Evolutionary conservation across 805 yeast genomes (phyloP), one percentile per base, ranked within the genome.

Genomic region (Ogataea trehaloabstinens): DNA sequence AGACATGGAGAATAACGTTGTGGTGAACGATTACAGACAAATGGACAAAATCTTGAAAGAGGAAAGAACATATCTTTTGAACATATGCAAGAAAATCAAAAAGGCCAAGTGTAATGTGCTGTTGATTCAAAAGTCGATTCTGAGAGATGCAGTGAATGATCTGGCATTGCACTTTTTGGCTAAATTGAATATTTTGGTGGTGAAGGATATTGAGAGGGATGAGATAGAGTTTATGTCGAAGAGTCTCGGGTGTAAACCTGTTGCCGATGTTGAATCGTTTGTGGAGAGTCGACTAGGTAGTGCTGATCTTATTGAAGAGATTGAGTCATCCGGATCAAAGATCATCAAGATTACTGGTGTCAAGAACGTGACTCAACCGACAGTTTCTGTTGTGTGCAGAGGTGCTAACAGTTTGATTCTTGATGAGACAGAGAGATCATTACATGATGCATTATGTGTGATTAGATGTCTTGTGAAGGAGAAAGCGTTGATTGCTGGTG

Each of bases 11-110:
- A 93, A 93, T 65, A 91, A 90, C 60, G 91, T 93, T 35, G 95
- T 93, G 41, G 98, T 93, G 39, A 93, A 86, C 60, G 99, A 93
- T 65, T 93, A 93, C 71, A 80, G 99, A 66, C 99, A 93, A 67
- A 93, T 93, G 99, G 99, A 93, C 67, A 93, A 91, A 70, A 93
- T 93, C 53, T 73, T 93, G 60, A 93, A 95, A 61, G 99, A 93
- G 68, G 99, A 93, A 73, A 82, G 99, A 62, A 93, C 96, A 20
- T 93, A 93, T 61, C 70, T 93, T 58, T 76, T 93, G 60, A 91
- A 91, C 63, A 85, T 93, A 61, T 90, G 96, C 72, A 93, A 93
- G 67, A 88, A 87, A 61, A 88, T 93, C 68, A 93, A 95, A 61
- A 93, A 93, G 74, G 84, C 97, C 49, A 93, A 90, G 67, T 93